Conservation (phyloP, 805 yeast genomes). For the Cyberlindnera subsufficiens region DNA sequence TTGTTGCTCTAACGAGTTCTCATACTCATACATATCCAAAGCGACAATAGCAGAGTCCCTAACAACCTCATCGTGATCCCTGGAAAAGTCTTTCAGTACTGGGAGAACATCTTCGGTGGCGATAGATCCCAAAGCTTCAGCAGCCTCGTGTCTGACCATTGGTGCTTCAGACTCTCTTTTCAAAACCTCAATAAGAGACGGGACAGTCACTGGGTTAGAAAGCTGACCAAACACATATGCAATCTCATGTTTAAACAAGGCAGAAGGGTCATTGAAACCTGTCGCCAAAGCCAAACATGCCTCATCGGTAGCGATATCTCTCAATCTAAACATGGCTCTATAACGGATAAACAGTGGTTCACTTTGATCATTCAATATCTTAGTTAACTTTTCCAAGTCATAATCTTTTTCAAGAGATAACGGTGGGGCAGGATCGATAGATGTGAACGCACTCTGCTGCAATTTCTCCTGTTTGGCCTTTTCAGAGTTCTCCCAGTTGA, state of each 20-base stretch:
- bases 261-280: slow-evolving; percentile 87
- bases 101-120: slow-evolving; percentile 96
- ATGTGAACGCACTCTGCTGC: slow-evolving; percentile 71
- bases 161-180: slow-evolving; percentile 80
- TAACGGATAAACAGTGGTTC: slow-evolving; percentile 88
- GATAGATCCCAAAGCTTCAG: slow-evolving; percentile 95
- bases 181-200: slow-evolving; percentile 77
- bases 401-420: slow-evolving; percentile 58
- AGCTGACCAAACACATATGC: slow-evolving; percentile 98
- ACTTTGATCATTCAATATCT: slow-evolving; percentile 66
- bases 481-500: slow-evolving; percentile 83
- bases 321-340: slow-evolving; percentile 95
- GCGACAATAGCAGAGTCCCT: slow-evolving; percentile 97
- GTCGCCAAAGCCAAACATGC: slow-evolving; percentile 89
- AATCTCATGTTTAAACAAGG: slow-evolving; percentile 94
- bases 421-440: slow-evolving; percentile 99
- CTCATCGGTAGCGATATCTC: slow-evolving; percentile 91
- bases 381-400: slow-evolving; percentile 60
- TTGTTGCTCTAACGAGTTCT: slow-evolving; percentile 59
- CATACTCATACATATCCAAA: slow-evolving; percentile 96
- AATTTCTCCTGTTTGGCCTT: slow-evolving; percentile 59
- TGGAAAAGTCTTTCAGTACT: slow-evolving; percentile 68
- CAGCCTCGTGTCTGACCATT: slow-evolving; percentile 99
- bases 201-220: slow-evolving; percentile 89
- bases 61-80: slow-evolving; percentile 84